These are phyloP conservation scores for Naematelia encephala DNA, from an alignment of 768 basidiomycete species.

Conservation along the genomic window DNA sequence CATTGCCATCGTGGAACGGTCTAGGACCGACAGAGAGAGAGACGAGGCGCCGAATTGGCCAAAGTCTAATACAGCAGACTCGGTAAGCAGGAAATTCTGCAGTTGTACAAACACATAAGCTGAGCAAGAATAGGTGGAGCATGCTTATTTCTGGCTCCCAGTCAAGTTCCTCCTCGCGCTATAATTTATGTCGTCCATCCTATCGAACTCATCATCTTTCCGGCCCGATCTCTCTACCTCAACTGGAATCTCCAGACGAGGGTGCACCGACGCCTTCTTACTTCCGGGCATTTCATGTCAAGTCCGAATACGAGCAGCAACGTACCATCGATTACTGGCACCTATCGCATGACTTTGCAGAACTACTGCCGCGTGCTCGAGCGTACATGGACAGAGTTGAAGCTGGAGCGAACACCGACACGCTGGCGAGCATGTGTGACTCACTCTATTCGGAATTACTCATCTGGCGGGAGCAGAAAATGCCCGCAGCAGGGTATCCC, in stretches of 20 bases:
- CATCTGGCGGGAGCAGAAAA: slow-evolving; percentile 5
- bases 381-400: not conserved
- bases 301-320: slow-evolving; percentile 1
- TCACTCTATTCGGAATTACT: slow-evolving; percentile 10
- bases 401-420: not conserved
- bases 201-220: not conserved
- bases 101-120: too few species aligned
- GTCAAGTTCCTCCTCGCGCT: not conserved
- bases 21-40: not conserved
- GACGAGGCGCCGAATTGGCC: not conserved
- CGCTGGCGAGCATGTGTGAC: not conserved
- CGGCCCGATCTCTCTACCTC: slow-evolving; percentile 4
- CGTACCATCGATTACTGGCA: not conserved
- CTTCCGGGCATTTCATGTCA: slow-evolving; percentile 13
- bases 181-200: slow-evolving; percentile 16
- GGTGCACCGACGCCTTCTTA: not conserved
- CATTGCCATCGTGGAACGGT: not conserved
- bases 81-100: too few species aligned
- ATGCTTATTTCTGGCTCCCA: not conserved
- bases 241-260: not conserved
- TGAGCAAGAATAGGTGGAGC: too few species aligned
- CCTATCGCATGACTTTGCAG: slow-evolving; percentile 3
- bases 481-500: not conserved
- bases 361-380: slow-evolving; percentile 3
- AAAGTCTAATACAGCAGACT: not conserved